These are phyloP conservation scores for Trichaptum fuscoviolaceum DNA, from an alignment of 768 basidiomycete species.

Conservation along the genomic window DNA sequence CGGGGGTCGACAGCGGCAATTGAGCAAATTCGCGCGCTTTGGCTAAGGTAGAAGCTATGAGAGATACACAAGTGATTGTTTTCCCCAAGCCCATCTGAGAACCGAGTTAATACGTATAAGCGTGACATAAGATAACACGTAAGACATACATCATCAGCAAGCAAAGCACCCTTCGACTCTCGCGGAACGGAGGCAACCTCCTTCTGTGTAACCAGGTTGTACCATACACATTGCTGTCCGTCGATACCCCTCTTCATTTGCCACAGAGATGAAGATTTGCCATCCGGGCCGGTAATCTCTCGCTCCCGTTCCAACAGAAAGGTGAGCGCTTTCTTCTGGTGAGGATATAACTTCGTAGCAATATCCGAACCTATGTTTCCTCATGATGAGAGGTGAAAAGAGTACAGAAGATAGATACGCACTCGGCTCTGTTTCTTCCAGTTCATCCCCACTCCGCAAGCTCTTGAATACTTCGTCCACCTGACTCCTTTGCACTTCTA, in stretches of 20 bases:
- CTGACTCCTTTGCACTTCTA: slow-evolving; percentile 89
- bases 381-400: slow-evolving; percentile 4
- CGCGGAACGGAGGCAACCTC: slow-evolving; percentile 62
- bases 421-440: slow-evolving; percentile 84
- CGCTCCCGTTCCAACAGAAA: slow-evolving; percentile 88
- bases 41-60: slow-evolving; percentile 80
- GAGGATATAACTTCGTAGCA: slow-evolving; percentile 86
- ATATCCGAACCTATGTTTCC: slow-evolving; percentile 54
- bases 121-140: slow-evolving; percentile 13
- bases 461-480: slow-evolving; percentile 93
- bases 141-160: slow-evolving; percentile 89
- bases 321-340: slow-evolving; percentile 96
- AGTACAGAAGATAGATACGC: slow-evolving; percentile 26
- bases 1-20: slow-evolving; percentile 35
- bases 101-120: slow-evolving; percentile 11
- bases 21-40: slow-evolving; percentile 64
- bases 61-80: slow-evolving; percentile 91
- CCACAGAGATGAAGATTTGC: slow-evolving; percentile 70
- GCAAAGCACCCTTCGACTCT: slow-evolving; percentile 81
- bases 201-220: slow-evolving; percentile 78
- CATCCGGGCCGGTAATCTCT: slow-evolving; percentile 49
- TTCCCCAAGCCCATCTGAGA: slow-evolving; percentile 97
- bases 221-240: slow-evolving; percentile 56
- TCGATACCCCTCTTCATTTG: slow-evolving; percentile 40
- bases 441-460: slow-evolving; percentile 80